Base-by-base conservation (phyloP, 371 early-diverging fungal species). In the Mortierella sp. region DNA sequence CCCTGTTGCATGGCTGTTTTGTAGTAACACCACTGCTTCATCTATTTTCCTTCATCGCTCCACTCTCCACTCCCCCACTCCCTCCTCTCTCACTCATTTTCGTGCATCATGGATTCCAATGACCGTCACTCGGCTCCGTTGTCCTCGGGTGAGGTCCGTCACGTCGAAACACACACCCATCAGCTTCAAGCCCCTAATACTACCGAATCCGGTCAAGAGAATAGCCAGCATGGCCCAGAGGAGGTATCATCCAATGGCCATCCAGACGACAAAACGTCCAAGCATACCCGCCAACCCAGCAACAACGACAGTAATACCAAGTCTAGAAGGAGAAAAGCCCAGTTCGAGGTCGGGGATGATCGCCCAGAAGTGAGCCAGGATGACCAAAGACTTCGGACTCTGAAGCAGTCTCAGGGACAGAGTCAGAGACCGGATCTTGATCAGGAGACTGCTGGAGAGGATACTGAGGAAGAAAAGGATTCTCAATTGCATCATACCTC, bases 321-420 rank as follows among this genome's bases (percentile, higher is more conserved):
- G 24, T 39, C 26, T 22, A 65, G 62, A 43, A 69, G 75, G n/a
- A 58, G 65, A 64, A 77, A 77, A 32, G 72, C 77, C 18, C 77
- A 77, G 39, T 72, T 77, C 26, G 77, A 77, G 57, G 63, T 72
- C 32, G 77, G 72, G 20, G 72, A 61, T 32, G 69, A 51, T 39
- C 55, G 28, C 14, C 60, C 26, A 45, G 61, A 30, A 24, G 49
- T 52, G 16, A 54, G 59, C 5, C 62, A 77, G 49, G 32, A 64
- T 6, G 20, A 26, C 55, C 47, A 49, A 12, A 35, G 28, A 43
- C 61, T 52, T 45, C 37, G 22, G 22, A 30, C 14, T 14, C 43
- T 12, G 47, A 26, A 14, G 24, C 40, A 43, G 24, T 28, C 55
- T 32, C 65, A 64, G 22, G 40, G 63, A 32, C 67, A 71, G 32